Evolutionary conservation across 1,284 basidiomycete species (phyloP), one percentile per base, ranked within the genome.

Genomic region (Trichosporon faecale): DNA sequence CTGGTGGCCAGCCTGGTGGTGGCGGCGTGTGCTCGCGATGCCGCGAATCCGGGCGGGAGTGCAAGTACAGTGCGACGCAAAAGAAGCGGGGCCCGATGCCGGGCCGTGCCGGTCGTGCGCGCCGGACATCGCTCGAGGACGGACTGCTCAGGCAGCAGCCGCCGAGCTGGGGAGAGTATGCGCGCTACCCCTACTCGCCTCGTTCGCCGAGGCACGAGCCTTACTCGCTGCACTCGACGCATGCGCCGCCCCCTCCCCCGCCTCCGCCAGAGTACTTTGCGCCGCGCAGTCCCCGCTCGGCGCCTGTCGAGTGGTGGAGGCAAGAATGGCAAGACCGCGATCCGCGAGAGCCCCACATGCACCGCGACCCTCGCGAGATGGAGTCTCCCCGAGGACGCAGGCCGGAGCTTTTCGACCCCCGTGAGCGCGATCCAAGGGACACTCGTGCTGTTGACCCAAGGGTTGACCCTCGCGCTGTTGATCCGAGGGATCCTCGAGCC

Each of bases 71-170:
- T 7, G 78, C 78, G 33, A 72, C 75, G 3, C 81, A 83, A 71
- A 79, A 81, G 74, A 83, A 83, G 69, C 74, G 81, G 18, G 81
- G 81, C 7, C 81, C 81, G 1, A 77, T 77, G 70, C 78, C 78
- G 2, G 78, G 79, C 2, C 71, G 71, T 16, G 64, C 68, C 1
- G 68, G 55, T 0, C 67, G 67, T 6, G 29, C 55, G 18, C 64
- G 27, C 16, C 9, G 37, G 27, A 65, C 64, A 27, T 61, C 57
- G 29, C 57, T 61, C 18, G 57, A 61, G 16, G 57, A 61, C 29
- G 57, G 57, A 16, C 8, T 61, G 57, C 16, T 61, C 16, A 18
- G 57, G 29, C 57, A 61, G 18, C 57, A 29, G 27, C 57, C 57
- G 18, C 57, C 57, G 18, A n/a, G 57, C 16, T 61, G 57, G 57